phyloP scores from a whole-genome alignment of 2,329 filamentous ascomycete genomes.

The Ophiostoma tasmaniense region DNA sequence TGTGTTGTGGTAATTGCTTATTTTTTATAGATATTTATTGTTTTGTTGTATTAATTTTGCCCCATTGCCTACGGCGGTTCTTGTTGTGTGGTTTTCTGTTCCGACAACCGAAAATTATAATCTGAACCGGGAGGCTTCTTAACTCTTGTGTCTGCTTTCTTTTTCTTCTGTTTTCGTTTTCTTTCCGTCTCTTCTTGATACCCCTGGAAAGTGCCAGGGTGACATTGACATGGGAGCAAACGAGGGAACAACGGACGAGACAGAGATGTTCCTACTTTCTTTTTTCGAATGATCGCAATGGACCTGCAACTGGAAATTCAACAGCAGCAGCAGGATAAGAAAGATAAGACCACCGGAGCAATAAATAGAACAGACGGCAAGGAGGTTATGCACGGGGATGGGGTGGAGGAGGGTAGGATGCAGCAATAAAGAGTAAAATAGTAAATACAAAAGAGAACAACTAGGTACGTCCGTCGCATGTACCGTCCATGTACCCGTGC shows the following conservation, averaged over 20 bases:
- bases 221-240: slow-evolving; percentile 1
- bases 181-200: background rate
- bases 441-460: background rate
- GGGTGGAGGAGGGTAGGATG: background rate
- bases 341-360: background rate
- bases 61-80: background rate
- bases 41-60: background rate
- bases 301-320: background rate
- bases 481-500: background rate
- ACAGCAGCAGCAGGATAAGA: background rate
- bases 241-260: background rate
- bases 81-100: background rate
- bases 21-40: background rate
- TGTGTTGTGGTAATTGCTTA: background rate
- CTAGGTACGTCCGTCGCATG: background rate
- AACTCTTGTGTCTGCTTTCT: background rate
- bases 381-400: background rate
- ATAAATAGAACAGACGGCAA: background rate
- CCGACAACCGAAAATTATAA: background rate
- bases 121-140: background rate
- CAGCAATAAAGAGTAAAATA: background rate
- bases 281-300: background rate
- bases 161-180: background rate
- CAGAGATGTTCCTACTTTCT: slow-evolving; percentile 4
- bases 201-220: background rate